phyloP scores from a whole-genome alignment of 352 stramenopile species.

The Globisporangium splendens region DNA sequence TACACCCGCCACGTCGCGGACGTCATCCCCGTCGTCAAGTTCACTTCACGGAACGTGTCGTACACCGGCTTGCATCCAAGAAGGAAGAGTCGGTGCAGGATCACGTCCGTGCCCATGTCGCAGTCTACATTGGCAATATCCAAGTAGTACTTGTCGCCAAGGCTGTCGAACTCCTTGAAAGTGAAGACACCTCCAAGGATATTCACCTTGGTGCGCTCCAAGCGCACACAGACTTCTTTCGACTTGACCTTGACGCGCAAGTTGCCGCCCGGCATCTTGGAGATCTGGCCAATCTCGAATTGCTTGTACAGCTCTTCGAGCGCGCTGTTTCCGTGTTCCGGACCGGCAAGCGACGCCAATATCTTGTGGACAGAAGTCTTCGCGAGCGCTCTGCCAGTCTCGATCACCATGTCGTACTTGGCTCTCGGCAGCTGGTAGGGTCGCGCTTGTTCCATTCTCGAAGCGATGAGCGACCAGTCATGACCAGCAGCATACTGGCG shows the following conservation, averaged over 20 bases:
- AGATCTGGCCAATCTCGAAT: background rate
- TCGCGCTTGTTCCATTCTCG: background rate
- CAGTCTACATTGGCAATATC: constrained; percentile 5
- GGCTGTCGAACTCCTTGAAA: constrained; percentile 13
- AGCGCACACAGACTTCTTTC: too few species aligned
- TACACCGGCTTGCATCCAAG: constrained; percentile 12
- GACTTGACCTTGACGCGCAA: too few species aligned
- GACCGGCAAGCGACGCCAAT: constrained; percentile 3
- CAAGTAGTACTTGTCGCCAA: constrained; percentile 6
- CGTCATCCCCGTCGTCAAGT: constrained; percentile 4
- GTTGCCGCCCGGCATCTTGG: too few species aligned
- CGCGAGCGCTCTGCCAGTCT: constrained; percentile 4
- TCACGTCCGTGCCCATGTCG: too few species aligned
- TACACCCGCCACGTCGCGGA: background rate
- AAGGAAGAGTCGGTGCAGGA: too few species aligned
- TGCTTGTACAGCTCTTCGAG: constrained; percentile 4
- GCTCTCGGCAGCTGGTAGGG: too few species aligned
- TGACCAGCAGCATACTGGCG: constrained; percentile 3
- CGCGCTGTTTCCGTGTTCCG: background rate
- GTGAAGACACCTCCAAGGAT: background rate
- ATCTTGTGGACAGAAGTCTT: constrained; percentile 6
- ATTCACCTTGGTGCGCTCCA: too few species aligned
- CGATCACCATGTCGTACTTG: too few species aligned
- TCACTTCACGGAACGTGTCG: constrained; percentile 15
- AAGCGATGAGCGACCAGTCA: constrained; percentile 2